Conservation (phyloP, 352 stramenopile species). For the Blastocystis hominis region DNA sequence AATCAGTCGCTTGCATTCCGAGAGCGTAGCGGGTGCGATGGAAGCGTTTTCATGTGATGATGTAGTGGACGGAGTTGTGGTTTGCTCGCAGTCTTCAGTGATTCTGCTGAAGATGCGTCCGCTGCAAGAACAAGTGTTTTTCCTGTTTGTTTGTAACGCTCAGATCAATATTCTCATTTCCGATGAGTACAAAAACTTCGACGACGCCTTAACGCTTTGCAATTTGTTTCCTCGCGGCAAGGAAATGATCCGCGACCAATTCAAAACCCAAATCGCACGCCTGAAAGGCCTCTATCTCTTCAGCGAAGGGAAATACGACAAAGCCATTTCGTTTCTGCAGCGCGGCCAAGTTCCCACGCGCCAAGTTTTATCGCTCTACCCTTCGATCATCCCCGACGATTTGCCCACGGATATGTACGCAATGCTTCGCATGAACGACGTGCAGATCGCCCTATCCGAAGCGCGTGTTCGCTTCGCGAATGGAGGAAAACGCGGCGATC, state of each 20-base stretch:
- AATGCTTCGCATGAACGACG: not conserved
- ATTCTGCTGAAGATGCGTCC: not conserved
- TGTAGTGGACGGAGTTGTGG: not conserved
- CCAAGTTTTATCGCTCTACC: constrained; percentile 5
- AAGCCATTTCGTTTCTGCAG: not conserved
- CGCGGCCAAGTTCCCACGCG: not conserved
- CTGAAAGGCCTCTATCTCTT: constrained; percentile 8
- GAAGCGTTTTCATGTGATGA: not conserved
- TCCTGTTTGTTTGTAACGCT: not conserved
- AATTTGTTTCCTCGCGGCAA: constrained; percentile 23
- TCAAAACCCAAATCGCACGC: constrained; percentile 32
- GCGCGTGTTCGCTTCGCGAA: not conserved
- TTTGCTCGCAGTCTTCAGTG: not conserved
- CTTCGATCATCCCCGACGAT: not conserved
- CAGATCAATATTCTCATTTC: constrained; percentile 27
- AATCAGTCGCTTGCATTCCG: not conserved
- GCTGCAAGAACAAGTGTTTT: not conserved
- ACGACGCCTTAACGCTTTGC: constrained; percentile 10
- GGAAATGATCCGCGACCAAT: not conserved
- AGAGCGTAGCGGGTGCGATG: not conserved
- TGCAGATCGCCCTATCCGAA: not conserved
- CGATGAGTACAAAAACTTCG: not conserved
- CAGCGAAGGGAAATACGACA: not conserved
- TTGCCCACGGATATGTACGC: not conserved
- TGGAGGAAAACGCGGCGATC: not conserved